Evolutionary conservation across 495 filamentous ascomycete genomes (phyloP).

Genomic region (Xanthoparmelia taractica): DNA sequence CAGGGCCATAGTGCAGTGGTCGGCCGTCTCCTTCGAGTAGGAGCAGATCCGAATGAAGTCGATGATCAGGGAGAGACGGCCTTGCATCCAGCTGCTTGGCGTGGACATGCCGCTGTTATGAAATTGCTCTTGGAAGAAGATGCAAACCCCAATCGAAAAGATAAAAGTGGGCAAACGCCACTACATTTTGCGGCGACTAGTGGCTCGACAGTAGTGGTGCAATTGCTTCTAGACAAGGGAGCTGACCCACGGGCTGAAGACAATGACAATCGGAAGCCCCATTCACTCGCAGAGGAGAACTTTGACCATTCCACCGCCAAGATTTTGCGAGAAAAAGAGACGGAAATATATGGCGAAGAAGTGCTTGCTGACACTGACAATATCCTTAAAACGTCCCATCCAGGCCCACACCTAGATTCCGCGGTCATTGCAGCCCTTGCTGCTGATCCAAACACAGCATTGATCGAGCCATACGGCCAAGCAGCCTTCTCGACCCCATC

Average conservation of each 20-base stretch:
- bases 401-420: not conserved
- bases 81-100: not conserved
- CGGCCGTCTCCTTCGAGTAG: not conserved
- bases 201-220: not conserved
- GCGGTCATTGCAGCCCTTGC: not conserved
- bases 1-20: not conserved
- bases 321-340: not conserved
- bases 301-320: slow-evolving; percentile 4
- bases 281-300: slow-evolving; percentile 15
- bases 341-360: not conserved
- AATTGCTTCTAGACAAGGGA: slow-evolving; percentile 19
- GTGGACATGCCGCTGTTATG: not conserved
- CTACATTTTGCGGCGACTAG: not conserved
- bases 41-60: not conserved
- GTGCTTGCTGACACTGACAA: not conserved
- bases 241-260: slow-evolving; percentile 21
- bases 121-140: not conserved
- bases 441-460: not conserved
- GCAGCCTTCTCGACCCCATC: slow-evolving; percentile 66
- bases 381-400: not conserved
- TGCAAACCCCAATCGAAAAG: not conserved
- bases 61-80: not conserved
- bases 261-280: slow-evolving; percentile 17
- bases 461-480: not conserved
- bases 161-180: not conserved